phyloP scores from a whole-genome alignment of 202 grass and related monocot species.

The Panicum virgatum region DNA sequence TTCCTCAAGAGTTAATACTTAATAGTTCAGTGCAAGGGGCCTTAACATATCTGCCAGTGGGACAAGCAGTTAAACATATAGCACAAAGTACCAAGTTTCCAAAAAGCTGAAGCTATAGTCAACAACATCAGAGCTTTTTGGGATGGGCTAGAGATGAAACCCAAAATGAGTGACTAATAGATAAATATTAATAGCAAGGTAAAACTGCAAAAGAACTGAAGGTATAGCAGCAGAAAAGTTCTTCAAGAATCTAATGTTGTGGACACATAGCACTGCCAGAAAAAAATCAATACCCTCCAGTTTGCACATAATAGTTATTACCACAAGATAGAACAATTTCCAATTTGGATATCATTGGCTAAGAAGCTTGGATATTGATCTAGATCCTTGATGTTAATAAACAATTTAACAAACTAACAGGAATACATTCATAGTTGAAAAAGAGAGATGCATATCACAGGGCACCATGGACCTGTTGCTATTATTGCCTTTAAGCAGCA shows the following conservation, averaged over 20 bases:
- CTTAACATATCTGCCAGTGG: too few species aligned
- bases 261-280: background rate
- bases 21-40: too few species aligned
- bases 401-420: background rate
- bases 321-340: background rate
- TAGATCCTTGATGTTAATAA: background rate
- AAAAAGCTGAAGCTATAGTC: background rate
- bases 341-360: background rate
- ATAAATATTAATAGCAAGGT: background rate
- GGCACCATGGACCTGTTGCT: background rate
- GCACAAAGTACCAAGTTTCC: background rate
- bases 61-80: constrained; percentile 20
- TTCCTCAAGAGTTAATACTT: too few species aligned
- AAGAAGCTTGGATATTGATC: background rate
- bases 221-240: background rate
- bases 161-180: background rate
- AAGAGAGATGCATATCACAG: background rate
- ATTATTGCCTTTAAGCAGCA: background rate
- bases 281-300: background rate
- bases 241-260: background rate
- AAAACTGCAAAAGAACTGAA: background rate
- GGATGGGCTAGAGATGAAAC: background rate
- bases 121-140: background rate
- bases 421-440: background rate
- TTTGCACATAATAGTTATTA: background rate